phyloP scores from a whole-genome alignment of 2,329 filamentous ascomycete genomes.

The Xylaria polymorpha region DNA sequence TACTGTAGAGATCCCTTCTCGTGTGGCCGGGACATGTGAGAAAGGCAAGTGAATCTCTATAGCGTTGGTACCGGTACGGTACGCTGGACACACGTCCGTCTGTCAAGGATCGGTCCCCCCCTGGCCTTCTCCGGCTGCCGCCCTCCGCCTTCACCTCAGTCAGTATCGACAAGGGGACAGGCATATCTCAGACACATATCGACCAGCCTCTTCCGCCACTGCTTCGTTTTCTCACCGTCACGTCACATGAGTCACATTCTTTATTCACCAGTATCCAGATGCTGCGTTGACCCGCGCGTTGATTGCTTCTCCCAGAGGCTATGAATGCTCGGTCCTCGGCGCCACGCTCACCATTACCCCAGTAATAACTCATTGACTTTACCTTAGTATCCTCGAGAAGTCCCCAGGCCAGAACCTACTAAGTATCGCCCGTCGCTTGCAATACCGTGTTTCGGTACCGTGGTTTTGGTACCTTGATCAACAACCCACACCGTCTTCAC shows the following conservation, averaged over 20 bases:
- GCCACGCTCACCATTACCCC: conserved; percentile 11
- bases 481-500: conserved; percentile 3
- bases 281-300: conserved; percentile 21
- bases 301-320: conserved; percentile 6
- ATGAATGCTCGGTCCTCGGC: conserved; percentile 5
- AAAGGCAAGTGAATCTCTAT: neutral
- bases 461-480: conserved; percentile 18
- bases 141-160: conserved; percentile 28
- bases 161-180: conserved; percentile 19
- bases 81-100: neutral
- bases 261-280: conserved; percentile 9
- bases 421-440: conserved; percentile 2
- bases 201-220: conserved; percentile 6
- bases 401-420: neutral
- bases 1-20: conserved; percentile 11
- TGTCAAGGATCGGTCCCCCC: conserved; percentile 25
- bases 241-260: conserved; percentile 14
- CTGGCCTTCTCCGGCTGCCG: conserved; percentile 19
- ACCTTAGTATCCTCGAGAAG: conserved; percentile 10
- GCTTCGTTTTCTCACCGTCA: conserved; percentile 7
- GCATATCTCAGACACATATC: conserved; percentile 18
- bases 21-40: conserved; percentile 2
- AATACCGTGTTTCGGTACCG: conserved; percentile 18
- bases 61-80: conserved; percentile 4
- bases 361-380: conserved; percentile 21